Conservation (phyloP, 495 filamentous ascomycete species). For the Penicillium riverlandense region DNA sequence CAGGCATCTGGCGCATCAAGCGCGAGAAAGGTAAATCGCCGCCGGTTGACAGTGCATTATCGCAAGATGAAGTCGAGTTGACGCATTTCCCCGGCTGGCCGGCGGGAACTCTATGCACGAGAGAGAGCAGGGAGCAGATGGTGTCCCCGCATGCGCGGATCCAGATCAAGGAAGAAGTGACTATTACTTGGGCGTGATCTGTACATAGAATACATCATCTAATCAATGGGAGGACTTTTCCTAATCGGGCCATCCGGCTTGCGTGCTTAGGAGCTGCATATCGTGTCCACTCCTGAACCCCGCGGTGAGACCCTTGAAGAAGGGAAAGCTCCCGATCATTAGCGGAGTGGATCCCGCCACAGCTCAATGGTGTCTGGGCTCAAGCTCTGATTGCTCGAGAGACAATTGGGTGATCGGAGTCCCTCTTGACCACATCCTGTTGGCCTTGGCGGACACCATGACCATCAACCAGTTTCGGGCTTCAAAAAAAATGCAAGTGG, state of each 20-base stretch:
- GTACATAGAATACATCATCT: not conserved
- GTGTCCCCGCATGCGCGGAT: not conserved
- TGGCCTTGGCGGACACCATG: too few relatives aligned
- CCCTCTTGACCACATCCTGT: too few relatives aligned
- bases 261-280: not conserved
- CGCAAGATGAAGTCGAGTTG: not conserved
- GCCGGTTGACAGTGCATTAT: too few relatives aligned
- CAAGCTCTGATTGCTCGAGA: too few relatives aligned
- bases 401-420: too few relatives aligned
- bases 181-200: not conserved
- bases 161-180: not conserved
- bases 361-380: too few relatives aligned
- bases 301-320: too few relatives aligned
- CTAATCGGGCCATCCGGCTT: not conserved
- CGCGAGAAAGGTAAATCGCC: not conserved
- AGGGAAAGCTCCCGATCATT: too few relatives aligned
- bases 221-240: not conserved
- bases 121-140: not conserved
- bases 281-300: too few relatives aligned
- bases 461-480: too few relatives aligned
- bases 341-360: too few relatives aligned
- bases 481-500: too few relatives aligned
- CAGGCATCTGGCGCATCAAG: not conserved
- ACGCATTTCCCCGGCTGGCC: conserved; percentile 3
- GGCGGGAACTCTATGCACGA: not conserved